These are phyloP conservation scores for Amanita exitialis DNA, from an alignment of 768 basidiomycete species.

Conservation along the genomic window DNA sequence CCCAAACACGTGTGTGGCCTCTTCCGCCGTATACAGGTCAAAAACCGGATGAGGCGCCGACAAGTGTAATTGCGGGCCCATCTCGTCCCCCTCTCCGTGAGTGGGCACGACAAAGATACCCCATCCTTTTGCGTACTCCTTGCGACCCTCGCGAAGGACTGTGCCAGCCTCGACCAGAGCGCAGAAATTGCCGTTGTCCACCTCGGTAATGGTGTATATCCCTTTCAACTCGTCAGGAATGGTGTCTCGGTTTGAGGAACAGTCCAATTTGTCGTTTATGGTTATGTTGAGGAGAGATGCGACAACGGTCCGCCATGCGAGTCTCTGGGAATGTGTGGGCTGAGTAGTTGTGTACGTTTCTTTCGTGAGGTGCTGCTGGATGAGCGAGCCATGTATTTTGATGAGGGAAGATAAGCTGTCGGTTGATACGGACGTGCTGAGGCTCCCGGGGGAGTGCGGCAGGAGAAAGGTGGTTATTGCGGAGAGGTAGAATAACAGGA, in stretches of 20 bases:
- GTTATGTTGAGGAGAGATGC: not conserved
- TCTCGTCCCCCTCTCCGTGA: not conserved
- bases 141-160: not conserved
- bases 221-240: not conserved
- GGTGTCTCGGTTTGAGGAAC: not conserved
- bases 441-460: too few relatives aligned
- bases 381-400: not conserved
- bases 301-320: not conserved
- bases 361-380: not conserved
- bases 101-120: constrained; percentile 2
- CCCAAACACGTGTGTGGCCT: constrained; percentile 31
- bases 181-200: constrained; percentile 2
- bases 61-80: constrained; percentile 18
- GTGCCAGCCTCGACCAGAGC: not conserved
- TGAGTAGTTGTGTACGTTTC: not conserved
- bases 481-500: not conserved
- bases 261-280: not conserved
- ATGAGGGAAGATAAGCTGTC: not conserved
- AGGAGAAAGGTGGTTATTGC: not conserved
- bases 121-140: constrained; percentile 3
- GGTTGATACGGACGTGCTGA: too few relatives aligned
- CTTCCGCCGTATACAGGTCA: constrained; percentile 27
- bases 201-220: not conserved
- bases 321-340: not conserved
- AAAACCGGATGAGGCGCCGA: constrained; percentile 35